Evolutionary conservation across 495 filamentous ascomycete species (phyloP).

Genomic region (Aspergillus avenaceus): DNA sequence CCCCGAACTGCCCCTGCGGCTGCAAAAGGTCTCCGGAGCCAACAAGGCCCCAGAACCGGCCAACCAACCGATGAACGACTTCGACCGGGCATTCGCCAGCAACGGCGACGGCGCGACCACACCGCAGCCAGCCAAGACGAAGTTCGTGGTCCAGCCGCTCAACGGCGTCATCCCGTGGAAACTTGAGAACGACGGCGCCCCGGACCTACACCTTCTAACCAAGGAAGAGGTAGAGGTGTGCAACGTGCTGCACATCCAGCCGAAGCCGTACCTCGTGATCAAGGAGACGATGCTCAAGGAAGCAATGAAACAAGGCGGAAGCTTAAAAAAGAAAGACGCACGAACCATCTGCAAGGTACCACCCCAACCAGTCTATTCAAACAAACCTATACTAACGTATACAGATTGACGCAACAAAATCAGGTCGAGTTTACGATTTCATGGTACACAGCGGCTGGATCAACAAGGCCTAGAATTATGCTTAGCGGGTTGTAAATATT

Average conservation of each 20-base stretch:
- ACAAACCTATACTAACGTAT: slow-evolving; percentile 7
- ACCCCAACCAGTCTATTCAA: neutral
- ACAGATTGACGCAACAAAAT: slow-evolving; percentile 63
- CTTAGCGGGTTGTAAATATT: neutral
- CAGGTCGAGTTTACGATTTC: slow-evolving; percentile 81
- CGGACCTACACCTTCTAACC: slow-evolving; percentile 81
- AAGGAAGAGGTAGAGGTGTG: slow-evolving; percentile 83
- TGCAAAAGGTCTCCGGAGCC: slow-evolving; percentile 38
- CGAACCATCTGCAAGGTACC: slow-evolving; percentile 62
- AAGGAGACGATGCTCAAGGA: slow-evolving; percentile 87
- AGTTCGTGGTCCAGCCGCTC: slow-evolving; percentile 42
- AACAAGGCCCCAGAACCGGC: slow-evolving; percentile 27
- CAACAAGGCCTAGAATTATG: slow-evolving; percentile 53
- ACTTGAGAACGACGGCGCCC: slow-evolving; percentile 68
- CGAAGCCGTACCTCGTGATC: slow-evolving; percentile 91
- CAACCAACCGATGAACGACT: slow-evolving; percentile 35
- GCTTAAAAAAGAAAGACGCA: slow-evolving; percentile 85
- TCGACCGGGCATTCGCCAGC: slow-evolving; percentile 39
- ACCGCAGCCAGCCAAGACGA: slow-evolving; percentile 42
- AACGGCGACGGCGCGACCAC: slow-evolving; percentile 35
- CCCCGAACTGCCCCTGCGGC: slow-evolving; percentile 66
- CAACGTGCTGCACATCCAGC: slow-evolving; percentile 72
- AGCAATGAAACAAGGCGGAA: slow-evolving; percentile 80
- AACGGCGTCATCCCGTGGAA: slow-evolving; percentile 61
- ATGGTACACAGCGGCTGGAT: slow-evolving; percentile 93